These are phyloP conservation scores for Cladophialophora chaetospira DNA, from an alignment of 2,329 filamentous ascomycete genomes.

Conservation along the genomic window DNA sequence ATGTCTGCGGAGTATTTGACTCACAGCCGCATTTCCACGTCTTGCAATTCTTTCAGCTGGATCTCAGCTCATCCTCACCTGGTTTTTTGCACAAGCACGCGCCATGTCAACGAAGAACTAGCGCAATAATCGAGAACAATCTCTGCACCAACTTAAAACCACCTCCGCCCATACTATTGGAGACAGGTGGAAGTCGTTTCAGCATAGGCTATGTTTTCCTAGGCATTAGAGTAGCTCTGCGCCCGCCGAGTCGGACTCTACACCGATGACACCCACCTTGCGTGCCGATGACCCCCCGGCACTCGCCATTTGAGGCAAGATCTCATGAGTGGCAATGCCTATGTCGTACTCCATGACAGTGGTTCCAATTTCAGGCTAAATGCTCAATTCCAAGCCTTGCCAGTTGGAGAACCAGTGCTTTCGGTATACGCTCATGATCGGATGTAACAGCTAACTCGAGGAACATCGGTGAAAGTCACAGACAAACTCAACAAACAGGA, in stretches of 20 bases:
- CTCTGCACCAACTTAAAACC: no score
- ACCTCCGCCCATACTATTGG: no score
- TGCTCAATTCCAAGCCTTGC: not conserved
- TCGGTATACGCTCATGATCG: not conserved
- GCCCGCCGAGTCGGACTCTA: not conserved
- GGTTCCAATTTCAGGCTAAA: not conserved
- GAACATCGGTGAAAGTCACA: not conserved
- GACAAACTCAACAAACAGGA: no score
- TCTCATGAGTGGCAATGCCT: not conserved
- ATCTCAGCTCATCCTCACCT: not conserved
- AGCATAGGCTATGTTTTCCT: no score
- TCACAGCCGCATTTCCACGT: not conserved
- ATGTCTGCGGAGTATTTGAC: not conserved
- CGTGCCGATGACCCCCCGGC: not conserved
- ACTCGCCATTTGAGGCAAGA: no score
- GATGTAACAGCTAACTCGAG: not conserved
- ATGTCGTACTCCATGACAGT: not conserved
- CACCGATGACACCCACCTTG: not conserved
- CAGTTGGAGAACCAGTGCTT: not conserved
- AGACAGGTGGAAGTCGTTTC: no score
- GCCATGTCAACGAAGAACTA: no score
- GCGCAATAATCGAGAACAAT: no score
- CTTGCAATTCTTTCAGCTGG: not conserved
- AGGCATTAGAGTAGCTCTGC: no score
- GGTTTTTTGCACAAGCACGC: no score